Conservation (phyloP, 2,329 filamentous ascomycete genomes). For the Sarocladium brachiariae region DNA sequence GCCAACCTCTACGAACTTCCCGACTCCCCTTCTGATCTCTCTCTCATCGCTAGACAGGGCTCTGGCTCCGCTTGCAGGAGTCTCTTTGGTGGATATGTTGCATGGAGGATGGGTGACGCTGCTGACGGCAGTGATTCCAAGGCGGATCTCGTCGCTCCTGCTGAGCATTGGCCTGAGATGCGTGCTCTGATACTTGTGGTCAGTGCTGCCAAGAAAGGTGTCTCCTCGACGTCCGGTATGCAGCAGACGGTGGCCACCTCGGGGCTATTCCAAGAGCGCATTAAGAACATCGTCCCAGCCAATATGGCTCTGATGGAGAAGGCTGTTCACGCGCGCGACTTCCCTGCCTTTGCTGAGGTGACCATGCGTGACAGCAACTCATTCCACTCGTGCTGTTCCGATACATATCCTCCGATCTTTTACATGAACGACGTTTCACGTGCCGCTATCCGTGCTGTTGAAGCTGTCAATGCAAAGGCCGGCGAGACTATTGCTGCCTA, state of each 20-base stretch:
- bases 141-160: conserved; percentile 82
- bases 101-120: conserved; percentile 75
- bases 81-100: conserved; percentile 91
- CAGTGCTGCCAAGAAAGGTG: conserved; percentile 90
- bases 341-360: conserved; percentile 77
- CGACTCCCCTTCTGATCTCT: conserved; percentile 74
- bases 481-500: conserved; percentile 83
- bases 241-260: conserved; percentile 92
- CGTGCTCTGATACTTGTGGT: conserved; percentile 85
- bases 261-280: conserved; percentile 73
- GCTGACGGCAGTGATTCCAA: conserved; percentile 79
- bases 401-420: conserved; percentile 96
- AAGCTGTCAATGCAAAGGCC: conserved; percentile 76
- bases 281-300: conserved; percentile 68
- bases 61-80: conserved; percentile 91
- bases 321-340: conserved; percentile 72
- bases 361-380: conserved; percentile 97
- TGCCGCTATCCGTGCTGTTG: conserved; percentile 80
- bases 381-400: conserved; percentile 91
- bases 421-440: conserved; percentile 94
- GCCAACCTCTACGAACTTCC: conserved; percentile 87
- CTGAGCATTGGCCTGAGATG: conserved; percentile 93
- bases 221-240: conserved; percentile 90
- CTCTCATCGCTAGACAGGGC: conserved; percentile 83
- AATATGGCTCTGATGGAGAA: conserved; percentile 82